These are phyloP conservation scores for Rubroboletus satanas DNA, from an alignment of 768 basidiomycete species.

Conservation along the genomic window DNA sequence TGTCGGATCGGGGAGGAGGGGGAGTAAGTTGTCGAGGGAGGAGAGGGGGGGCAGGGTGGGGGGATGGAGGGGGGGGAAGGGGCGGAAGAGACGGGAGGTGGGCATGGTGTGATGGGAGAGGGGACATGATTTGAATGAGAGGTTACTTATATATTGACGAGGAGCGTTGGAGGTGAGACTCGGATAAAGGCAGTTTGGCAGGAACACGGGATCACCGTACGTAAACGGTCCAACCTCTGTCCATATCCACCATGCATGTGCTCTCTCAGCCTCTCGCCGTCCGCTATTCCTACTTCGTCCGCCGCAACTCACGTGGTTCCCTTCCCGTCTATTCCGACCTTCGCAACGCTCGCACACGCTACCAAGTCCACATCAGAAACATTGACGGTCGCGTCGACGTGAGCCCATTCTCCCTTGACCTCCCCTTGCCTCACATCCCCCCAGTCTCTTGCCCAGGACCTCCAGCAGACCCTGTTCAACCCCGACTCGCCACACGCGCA, in stretches of 20 bases:
- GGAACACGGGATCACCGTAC: background rate
- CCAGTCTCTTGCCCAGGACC: constrained; percentile 58
- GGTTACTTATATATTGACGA: constrained; percentile 1
- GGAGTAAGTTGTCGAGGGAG: no score
- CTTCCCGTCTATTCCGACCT: constrained; percentile 76
- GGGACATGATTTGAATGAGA: no score
- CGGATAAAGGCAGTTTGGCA: background rate
- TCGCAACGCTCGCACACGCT: constrained; percentile 57
- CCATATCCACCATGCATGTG: constrained; percentile 20
- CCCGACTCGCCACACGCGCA: constrained; percentile 42
- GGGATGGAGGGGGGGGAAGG: background rate
- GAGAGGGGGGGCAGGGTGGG: background rate
- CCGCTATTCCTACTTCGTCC: constrained; percentile 48
- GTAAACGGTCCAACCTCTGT: background rate
- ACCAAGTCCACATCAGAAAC: constrained; percentile 59
- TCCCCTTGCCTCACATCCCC: background rate
- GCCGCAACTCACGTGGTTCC: constrained; percentile 61
- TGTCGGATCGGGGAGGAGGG: no score
- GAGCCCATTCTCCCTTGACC: constrained; percentile 18
- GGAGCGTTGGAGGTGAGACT: background rate
- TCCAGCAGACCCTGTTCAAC: constrained; percentile 49
- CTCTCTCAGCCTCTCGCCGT: background rate
- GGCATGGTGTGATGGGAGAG: background rate
- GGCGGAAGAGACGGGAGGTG: background rate
- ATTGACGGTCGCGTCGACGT: constrained; percentile 62